Conservation (phyloP, 768 basidiomycete genomes). For the Boletus subcaerulescens region DNA sequence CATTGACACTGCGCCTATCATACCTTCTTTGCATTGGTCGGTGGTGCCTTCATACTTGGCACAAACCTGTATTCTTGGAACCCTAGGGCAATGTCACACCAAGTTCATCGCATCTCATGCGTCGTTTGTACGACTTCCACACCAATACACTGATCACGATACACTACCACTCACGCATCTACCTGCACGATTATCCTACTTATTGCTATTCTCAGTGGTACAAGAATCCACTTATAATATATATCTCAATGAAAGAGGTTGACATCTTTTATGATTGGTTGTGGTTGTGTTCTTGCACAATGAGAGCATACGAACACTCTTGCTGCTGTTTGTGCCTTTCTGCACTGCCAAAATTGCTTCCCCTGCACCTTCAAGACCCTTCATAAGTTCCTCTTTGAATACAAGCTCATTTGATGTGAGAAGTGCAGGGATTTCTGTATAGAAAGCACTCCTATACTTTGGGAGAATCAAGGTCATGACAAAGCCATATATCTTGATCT, state of each 20-base stretch:
- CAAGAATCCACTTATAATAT: constrained; percentile 16
- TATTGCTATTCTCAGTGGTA: constrained; percentile 17
- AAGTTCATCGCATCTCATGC: background rate
- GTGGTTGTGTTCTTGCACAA: background rate
- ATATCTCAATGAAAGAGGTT: constrained; percentile 3
- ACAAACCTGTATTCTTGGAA: constrained; percentile 19
- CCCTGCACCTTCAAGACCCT: constrained; percentile 1
- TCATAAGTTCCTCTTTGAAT: background rate
- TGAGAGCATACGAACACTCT: background rate
- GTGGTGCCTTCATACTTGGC: constrained; percentile 4
- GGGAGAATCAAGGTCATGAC: background rate
- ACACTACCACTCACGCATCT: constrained; percentile 2
- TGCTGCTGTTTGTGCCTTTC: constrained; percentile 1
- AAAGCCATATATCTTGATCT: background rate
- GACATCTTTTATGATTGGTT: background rate
- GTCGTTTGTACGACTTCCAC: constrained; percentile 1
- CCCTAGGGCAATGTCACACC: background rate
- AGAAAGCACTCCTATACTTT: background rate
- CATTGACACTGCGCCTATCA: constrained; percentile 12
- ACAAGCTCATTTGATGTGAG: constrained; percentile 1
- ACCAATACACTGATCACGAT: constrained; percentile 6
- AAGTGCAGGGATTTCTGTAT: background rate
- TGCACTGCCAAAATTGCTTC: constrained; percentile 3
- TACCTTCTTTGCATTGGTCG: constrained; percentile 17
- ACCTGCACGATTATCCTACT: constrained; percentile 20